These are phyloP conservation scores for Eremothecium cymbalariae DNA, from an alignment of 1,139 yeast genomes.

Conservation along the genomic window DNA sequence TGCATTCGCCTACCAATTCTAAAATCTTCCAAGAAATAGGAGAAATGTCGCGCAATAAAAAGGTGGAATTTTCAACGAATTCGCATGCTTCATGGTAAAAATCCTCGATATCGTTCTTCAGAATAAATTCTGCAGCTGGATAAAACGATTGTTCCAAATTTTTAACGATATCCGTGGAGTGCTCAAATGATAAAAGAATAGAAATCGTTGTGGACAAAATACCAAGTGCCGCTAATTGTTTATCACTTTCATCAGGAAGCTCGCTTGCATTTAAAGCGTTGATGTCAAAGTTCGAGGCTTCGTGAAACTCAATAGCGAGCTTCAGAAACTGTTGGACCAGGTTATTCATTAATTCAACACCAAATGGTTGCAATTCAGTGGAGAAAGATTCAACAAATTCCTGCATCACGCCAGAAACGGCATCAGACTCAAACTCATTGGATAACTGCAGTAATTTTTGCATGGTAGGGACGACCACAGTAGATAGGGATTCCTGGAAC, in stretches of 20 bases:
- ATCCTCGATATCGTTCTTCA: slow-evolving; percentile 60
- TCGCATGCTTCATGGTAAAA: slow-evolving; percentile 78
- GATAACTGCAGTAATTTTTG: slow-evolving; percentile 67
- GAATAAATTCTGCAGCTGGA: slow-evolving; percentile 65
- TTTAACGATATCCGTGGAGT: slow-evolving; percentile 57
- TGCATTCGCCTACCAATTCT: slow-evolving; percentile 44
- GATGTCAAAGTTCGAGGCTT: slow-evolving; percentile 45
- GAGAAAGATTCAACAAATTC: slow-evolving; percentile 88
- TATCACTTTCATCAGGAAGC: slow-evolving; percentile 48
- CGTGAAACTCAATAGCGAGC: slow-evolving; percentile 61
- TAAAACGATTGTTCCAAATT: slow-evolving; percentile 64
- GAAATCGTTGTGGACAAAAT: slow-evolving; percentile 81
- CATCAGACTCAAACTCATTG: slow-evolving; percentile 79
- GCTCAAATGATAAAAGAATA: slow-evolving; percentile 78
- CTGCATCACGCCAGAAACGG: slow-evolving; percentile 86
- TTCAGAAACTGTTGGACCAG: slow-evolving; percentile 74
- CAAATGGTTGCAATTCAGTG: slow-evolving; percentile 87
- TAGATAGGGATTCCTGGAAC: slow-evolving; percentile 59
- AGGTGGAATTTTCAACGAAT: slow-evolving; percentile 77
- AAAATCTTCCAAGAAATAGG: slow-evolving; percentile 73
- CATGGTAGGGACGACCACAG: slow-evolving; percentile 73
- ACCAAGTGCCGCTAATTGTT: slow-evolving; percentile 83
- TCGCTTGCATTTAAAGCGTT: slow-evolving; percentile 43
- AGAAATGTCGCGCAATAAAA: slow-evolving; percentile 60
- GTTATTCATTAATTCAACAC: slow-evolving; percentile 74